A percentile compares a stretch with the other conserved stretches of the same genome.
Conservation (phyloP, 177 flowering plant species). For the Telopea speciosissima region DNA sequence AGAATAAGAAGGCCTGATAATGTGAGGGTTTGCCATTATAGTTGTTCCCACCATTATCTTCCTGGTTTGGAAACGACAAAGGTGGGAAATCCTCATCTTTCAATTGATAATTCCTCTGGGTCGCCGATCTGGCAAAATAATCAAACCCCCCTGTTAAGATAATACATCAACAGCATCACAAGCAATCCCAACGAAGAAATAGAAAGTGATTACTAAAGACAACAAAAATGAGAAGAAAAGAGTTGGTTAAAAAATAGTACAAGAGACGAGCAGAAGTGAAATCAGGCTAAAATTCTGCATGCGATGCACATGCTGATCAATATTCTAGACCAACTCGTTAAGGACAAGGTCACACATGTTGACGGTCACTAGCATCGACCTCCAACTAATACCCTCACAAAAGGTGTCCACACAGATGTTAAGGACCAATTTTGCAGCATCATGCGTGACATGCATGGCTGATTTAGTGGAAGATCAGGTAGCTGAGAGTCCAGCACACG, state of each 20-base stretch:
- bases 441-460: not conserved
- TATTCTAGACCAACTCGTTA: not conserved
- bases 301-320: not conserved
- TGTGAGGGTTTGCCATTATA: constrained; percentile 24
- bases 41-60: constrained; percentile 28
- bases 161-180: constrained; percentile 31
- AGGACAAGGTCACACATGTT: not conserved
- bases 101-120: constrained; percentile 35
- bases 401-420: not conserved
- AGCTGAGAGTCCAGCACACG: not conserved
- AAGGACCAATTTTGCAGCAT: not conserved
- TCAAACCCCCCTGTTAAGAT: constrained; percentile 62
- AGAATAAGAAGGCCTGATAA: constrained; percentile 19
- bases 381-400: not conserved
- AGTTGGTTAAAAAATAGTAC: not conserved
- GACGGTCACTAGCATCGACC: not conserved
- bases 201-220: not conserved
- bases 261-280: too few relatives aligned
- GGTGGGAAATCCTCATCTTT: constrained; percentile 47
- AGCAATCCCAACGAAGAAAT: constrained; percentile 17
- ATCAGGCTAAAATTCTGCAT: not conserved
- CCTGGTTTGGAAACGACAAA: constrained; percentile 25
- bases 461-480: not conserved
- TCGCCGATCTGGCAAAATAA: constrained; percentile 47
- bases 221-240: not conserved